These are phyloP conservation scores for Triticum aestivum DNA, from an alignment of 176 grass and related monocot genomes.

Conservation along the genomic window DNA sequence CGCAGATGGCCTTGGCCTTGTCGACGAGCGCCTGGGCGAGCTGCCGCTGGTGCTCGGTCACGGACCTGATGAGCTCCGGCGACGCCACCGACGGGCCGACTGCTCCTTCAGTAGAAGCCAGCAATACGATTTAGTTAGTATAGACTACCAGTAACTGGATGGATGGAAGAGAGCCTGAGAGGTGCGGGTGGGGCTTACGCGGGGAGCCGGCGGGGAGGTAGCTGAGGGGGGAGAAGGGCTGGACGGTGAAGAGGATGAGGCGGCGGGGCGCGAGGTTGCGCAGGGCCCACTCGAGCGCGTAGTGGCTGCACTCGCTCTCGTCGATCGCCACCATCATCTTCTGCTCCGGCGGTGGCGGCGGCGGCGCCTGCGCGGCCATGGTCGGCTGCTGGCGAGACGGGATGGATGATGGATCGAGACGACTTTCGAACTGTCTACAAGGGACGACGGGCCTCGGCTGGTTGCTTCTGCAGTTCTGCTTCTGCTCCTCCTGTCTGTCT, in stretches of 20 bases:
- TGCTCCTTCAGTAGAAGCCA: not conserved
- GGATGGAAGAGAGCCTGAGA: not conserved
- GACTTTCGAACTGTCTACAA: not conserved
- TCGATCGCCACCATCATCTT: constrained; percentile 12
- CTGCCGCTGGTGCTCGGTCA: not conserved
- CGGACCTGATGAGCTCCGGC: constrained; percentile 10
- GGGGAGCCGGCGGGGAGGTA: constrained; percentile 1
- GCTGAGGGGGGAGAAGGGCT: not conserved
- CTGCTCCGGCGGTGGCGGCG: not conserved
- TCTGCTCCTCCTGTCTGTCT: not conserved
- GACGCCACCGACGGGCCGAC: constrained; percentile 10
- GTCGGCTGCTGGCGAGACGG: not conserved
- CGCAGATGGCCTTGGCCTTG: constrained; percentile 21
- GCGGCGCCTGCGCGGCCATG: not conserved
- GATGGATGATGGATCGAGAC: not conserved
- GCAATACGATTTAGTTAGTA: not conserved
- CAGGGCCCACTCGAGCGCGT: constrained; percentile 17
- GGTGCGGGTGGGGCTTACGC: not conserved
- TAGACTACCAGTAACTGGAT: not conserved
- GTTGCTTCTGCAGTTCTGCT: not conserved
- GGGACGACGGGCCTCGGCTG: not conserved
- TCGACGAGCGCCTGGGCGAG: constrained; percentile 14
- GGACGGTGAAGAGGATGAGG: constrained; percentile 14
- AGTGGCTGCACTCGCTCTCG: constrained; percentile 25
- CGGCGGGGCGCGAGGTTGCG: constrained; percentile 7